Conservation (phyloP, 768 basidiomycete species). For the Lactifluus volemus region DNA sequence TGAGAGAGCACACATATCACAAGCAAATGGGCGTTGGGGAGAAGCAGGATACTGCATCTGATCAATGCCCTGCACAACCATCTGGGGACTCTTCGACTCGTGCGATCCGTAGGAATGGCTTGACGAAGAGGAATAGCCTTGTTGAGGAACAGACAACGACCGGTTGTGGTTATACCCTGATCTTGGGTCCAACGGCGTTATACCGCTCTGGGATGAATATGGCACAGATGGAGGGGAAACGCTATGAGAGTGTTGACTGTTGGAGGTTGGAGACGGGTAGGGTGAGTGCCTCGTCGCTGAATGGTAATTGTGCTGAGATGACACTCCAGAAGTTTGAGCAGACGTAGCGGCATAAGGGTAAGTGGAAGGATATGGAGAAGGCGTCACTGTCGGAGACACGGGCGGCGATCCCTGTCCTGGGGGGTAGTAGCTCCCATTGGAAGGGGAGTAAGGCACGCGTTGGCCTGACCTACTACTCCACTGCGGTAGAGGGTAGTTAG, state of each 20-base stretch:
- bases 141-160: conserved; percentile 13
- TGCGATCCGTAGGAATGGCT: conserved; percentile 9
- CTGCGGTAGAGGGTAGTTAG: conserved; percentile 8
- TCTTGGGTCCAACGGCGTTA: conserved; percentile 4
- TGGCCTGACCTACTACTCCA: conserved; percentile 19
- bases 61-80: conserved; percentile 19
- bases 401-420: conserved; percentile 13
- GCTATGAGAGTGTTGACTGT: neutral
- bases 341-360: conserved; percentile 8
- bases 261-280: neutral
- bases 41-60: conserved; percentile 31
- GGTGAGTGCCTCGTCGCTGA: conserved; percentile 8
- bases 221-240: conserved; percentile 1
- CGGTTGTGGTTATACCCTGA: conserved; percentile 11
- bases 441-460: conserved; percentile 8
- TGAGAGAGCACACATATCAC: conserved; percentile 60
- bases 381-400: conserved; percentile 1
- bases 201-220: conserved; percentile 11
- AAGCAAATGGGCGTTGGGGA: conserved; percentile 33
- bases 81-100: conserved; percentile 18
- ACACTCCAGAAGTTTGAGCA: conserved; percentile 3
- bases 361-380: neutral
- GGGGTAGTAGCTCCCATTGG: conserved; percentile 12
- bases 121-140: neutral
- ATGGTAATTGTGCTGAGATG: conserved; percentile 8